Evolutionary conservation across 2,329 filamentous ascomycete genomes (phyloP).

Genomic region (Alternaria dauci): DNA sequence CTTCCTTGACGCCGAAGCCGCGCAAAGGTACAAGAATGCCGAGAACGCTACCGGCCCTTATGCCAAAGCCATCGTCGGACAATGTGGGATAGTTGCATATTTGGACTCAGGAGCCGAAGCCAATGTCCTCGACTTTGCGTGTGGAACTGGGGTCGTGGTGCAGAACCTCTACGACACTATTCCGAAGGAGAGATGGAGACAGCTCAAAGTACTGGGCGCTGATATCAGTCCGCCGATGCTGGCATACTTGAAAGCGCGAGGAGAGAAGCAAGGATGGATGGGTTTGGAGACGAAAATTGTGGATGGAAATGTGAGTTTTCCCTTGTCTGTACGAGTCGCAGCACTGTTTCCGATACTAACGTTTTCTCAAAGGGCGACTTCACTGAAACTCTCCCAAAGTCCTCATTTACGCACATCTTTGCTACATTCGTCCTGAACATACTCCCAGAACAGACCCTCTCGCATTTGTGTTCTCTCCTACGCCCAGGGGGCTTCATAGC

Average conservation of each 20-base stretch:
- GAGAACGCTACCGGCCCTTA: slow-evolving; percentile 34
- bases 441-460: slow-evolving; percentile 17
- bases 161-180: slow-evolving; percentile 29
- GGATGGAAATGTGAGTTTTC: slow-evolving; percentile 23
- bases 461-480: slow-evolving; percentile 13
- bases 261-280: slow-evolving; percentile 29
- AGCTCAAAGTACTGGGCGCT: slow-evolving; percentile 29
- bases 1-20: slow-evolving; percentile 17
- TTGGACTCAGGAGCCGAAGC: slow-evolving; percentile 4
- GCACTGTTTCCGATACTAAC: not conserved
- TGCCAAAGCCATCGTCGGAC: slow-evolving; percentile 24
- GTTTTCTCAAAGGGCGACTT: slow-evolving; percentile 12
- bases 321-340: not conserved
- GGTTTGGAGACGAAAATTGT: slow-evolving; percentile 24
- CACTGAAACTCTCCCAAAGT: slow-evolving; percentile 12
- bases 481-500: slow-evolving; percentile 29
- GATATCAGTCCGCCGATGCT: slow-evolving; percentile 37
- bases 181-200: slow-evolving; percentile 21
- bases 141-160: slow-evolving; percentile 36
- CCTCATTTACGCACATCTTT: slow-evolving; percentile 34
- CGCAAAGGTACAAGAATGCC: slow-evolving; percentile 26
- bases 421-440: slow-evolving; percentile 35
- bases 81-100: slow-evolving; percentile 7
- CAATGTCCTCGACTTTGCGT: slow-evolving; percentile 35
- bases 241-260: slow-evolving; percentile 23